Base-by-base conservation (phyloP, 768 basidiomycete genomes). In the Auricularia cornea region DNA sequence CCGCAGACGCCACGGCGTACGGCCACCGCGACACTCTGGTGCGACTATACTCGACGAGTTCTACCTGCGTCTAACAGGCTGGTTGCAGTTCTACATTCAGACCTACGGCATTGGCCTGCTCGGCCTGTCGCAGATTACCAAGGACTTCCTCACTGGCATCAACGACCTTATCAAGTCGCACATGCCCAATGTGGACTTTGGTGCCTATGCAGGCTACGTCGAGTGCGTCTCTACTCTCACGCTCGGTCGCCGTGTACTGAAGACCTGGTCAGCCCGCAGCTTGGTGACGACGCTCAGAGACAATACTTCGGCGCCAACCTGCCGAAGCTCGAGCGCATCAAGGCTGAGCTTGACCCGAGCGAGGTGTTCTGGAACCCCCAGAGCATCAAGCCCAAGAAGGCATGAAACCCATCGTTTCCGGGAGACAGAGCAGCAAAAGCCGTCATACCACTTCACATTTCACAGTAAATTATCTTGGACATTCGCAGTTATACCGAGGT, bases 241-340 rank as follows among this genome's bases (percentile, higher is more conserved):
- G 20, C 40, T 20, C 20, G 40, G 40, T 41, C 11, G 20, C 20
- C 11, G 20, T 41, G 16, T 38, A 38, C 12, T 8, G 11, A 20
- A n/a, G 51, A 52, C 28, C 20, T 52, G 51, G 11, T 52, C 51
- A 52, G 51, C 54, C 54, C 54, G 28, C 54, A 28, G 26, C 54
- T 57, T 26, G 54, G 54, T 26, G 54, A 57, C 54, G 54, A 57
- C 28, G 54, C 54, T 10, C 54, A 57, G 28, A 28, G 54, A 16
- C 54, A 92, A 77, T 51, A 77, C 76, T 35, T 83, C 81, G 29
- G 48, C 54, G 0, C 85, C 81, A 51, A 92, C 76, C 70, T 92
- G 89, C 2, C 84, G 83, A 63, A 93, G 87, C 66, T 92, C 87
- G 38, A 92, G 81, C 62, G 83, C 76, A 70, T 93, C 91, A 10